Evolutionary conservation across 192 early-diverging fungal genomes (phyloP).

Genomic region (Podila epicladia): DNA sequence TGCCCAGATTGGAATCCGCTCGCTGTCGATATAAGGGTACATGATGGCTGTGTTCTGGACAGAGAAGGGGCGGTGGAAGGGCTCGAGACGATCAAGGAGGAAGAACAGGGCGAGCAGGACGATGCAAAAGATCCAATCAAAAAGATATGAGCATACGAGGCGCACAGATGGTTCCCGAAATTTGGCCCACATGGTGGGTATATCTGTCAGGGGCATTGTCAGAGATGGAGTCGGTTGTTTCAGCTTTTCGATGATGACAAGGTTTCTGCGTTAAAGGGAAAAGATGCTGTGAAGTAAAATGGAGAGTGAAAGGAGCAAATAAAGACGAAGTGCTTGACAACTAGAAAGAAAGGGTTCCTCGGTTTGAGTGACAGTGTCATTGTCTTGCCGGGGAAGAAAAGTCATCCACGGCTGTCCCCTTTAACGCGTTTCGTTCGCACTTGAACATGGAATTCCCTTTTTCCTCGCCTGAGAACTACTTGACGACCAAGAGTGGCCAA

Average conservation of each 20-base stretch:
- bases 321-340: not conserved
- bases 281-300: not conserved
- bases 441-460: not conserved
- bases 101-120: constrained; percentile 69
- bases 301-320: not conserved
- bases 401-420: not conserved
- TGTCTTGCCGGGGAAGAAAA: too few species aligned
- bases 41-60: constrained; percentile 72
- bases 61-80: constrained; percentile 77
- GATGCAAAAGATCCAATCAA: constrained; percentile 60
- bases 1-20: constrained; percentile 52
- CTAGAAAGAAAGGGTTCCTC: not conserved
- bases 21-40: constrained; percentile 53
- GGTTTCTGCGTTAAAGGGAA: not conserved
- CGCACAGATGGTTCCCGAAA: constrained; percentile 8
- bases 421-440: not conserved
- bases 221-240: not conserved
- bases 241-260: too few species aligned
- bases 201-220: not conserved
- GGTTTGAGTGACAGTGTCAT: too few species aligned
- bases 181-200: not conserved
- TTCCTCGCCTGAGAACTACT: not conserved
- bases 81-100: constrained; percentile 60
- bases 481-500: not conserved
- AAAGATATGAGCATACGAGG: constrained; percentile 15